Percentiles rank a stretch among this genome's conserved stretches.
Conservation (phyloP, 2,329 filamentous ascomycete genomes). For the Claviceps arundinis region DNA sequence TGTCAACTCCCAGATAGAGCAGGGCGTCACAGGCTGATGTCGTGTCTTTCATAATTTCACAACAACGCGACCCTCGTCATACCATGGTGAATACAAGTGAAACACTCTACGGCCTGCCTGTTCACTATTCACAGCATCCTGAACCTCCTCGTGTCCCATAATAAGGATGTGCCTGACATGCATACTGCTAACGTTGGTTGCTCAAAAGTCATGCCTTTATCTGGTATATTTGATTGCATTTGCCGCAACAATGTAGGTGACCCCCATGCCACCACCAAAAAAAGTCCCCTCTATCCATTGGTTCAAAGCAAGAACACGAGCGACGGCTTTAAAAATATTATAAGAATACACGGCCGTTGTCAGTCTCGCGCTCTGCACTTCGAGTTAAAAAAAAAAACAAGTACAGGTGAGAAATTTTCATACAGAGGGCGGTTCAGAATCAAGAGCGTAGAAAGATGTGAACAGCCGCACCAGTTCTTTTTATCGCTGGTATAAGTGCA, state of each 20-base stretch:
- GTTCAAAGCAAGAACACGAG: neutral
- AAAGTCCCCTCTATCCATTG: neutral
- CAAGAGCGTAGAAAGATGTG: neutral
- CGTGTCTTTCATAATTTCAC: neutral
- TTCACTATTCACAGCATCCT: neutral
- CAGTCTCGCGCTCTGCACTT: neutral
- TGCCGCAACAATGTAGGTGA: constrained; percentile 8
- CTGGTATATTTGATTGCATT: constrained; percentile 11
- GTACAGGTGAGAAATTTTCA: neutral
- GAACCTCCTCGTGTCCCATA: too few species aligned
- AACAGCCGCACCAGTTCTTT: neutral
- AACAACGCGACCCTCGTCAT: neutral
- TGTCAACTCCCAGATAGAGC: neutral
- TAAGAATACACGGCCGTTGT: neutral
- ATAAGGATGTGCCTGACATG: neutral
- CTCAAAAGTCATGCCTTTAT: neutral
- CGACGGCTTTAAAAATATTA: neutral
- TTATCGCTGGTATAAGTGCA: neutral
- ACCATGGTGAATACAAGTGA: neutral
- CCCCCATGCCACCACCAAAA: neutral
- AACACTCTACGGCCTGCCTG: neutral
- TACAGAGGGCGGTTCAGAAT: neutral
- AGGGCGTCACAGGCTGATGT: neutral
- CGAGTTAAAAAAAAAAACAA: neutral
- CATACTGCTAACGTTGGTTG: neutral